Evolutionary conservation across 768 basidiomycete species (phyloP), one percentile per base, ranked within the genome.

Genomic region (Amanita inopinata): DNA sequence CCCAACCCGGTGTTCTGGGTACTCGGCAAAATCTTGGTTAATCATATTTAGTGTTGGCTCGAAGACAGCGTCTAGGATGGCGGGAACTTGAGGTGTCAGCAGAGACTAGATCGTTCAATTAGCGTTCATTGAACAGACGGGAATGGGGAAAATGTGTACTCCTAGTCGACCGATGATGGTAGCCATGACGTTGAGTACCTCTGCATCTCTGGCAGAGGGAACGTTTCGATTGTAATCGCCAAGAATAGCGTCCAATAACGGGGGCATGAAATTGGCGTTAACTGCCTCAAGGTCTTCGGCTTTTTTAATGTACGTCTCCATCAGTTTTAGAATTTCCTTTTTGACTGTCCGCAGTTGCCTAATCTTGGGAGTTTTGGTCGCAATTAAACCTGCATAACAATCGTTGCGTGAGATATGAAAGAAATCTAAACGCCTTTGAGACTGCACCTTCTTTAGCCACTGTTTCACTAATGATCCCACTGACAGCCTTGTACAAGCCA

Each of bases 21-120:
- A 99, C 63, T 98, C 96, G n/a, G 93, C 69, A 52, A 98, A 94
- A 68, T 99, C 94, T 71, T 96, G 89, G 62, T 97, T 98, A 60
- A 99, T 99, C 96, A 98, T 99, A 53, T 80, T 83, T 46, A 99
- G 66, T 3, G 96, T 99, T 33, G 89, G 87, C 61, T 97, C 93
- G 57, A 99, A 98, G 36, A 98, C 89, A 7, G 94, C 92, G 54
- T 98, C 94, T 38, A 99, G 73, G 46, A 96, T 86, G 6, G 94
- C 85, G 2, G 88, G 86, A 12, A 98, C 84, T 76, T 97, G 92
- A 4, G 91, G 86, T 7, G 86, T 94, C 41, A 97, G 73, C 32
- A 92, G 72, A 17, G 73, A 63, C 92, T 98, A 53, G 12, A 40
- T 35, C 32, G 43, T 7, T 28, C 11, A 46, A 32, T 42, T 53